Evolutionary conservation across 1,284 basidiomycete genomes (phyloP).

Genomic region (Heterobasidion annosum): DNA sequence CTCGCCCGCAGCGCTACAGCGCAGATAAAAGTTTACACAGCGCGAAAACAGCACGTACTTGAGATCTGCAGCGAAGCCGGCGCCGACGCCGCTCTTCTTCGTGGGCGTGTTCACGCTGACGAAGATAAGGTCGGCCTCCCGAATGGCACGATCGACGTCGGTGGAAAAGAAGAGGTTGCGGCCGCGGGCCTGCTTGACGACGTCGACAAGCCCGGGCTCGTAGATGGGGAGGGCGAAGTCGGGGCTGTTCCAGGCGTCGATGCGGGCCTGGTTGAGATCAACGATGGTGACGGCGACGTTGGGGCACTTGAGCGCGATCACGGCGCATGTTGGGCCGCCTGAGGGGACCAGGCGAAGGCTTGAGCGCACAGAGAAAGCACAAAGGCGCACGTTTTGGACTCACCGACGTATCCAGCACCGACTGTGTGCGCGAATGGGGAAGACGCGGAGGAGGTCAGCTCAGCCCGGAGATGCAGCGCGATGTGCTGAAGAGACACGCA

Average conservation of each 20-base stretch:
- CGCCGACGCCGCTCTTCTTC: slow-evolving; percentile 95
- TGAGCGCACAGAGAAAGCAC: not conserved
- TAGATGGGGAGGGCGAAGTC: slow-evolving; percentile 84
- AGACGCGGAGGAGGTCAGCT: slow-evolving; percentile 9
- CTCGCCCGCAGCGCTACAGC: not conserved
- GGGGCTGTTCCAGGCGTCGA: slow-evolving; percentile 91
- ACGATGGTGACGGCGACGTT: slow-evolving; percentile 95
- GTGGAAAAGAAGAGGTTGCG: slow-evolving; percentile 97
- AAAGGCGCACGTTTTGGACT: slow-evolving; percentile 19
- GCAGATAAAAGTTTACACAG: not conserved
- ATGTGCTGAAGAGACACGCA: slow-evolving; percentile 33
- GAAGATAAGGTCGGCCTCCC: slow-evolving; percentile 87
- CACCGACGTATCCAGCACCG: slow-evolving; percentile 95
- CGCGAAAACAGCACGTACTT: slow-evolving; percentile 53
- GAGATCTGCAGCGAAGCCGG: slow-evolving; percentile 95
- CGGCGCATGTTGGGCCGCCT: slow-evolving; percentile 93
- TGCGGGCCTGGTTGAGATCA: slow-evolving; percentile 90
- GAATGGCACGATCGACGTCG: slow-evolving; percentile 89
- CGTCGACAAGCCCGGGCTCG: slow-evolving; percentile 94
- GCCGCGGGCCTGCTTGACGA: slow-evolving; percentile 83
- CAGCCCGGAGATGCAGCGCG: slow-evolving; percentile 7
- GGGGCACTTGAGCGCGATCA: slow-evolving; percentile 93
- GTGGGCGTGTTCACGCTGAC: slow-evolving; percentile 96
- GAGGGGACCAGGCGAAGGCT: slow-evolving; percentile 2
- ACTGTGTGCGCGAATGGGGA: slow-evolving; percentile 35